Conservation (phyloP, 352 stramenopile genomes). For the Phytophthora pseudosyringae region DNA sequence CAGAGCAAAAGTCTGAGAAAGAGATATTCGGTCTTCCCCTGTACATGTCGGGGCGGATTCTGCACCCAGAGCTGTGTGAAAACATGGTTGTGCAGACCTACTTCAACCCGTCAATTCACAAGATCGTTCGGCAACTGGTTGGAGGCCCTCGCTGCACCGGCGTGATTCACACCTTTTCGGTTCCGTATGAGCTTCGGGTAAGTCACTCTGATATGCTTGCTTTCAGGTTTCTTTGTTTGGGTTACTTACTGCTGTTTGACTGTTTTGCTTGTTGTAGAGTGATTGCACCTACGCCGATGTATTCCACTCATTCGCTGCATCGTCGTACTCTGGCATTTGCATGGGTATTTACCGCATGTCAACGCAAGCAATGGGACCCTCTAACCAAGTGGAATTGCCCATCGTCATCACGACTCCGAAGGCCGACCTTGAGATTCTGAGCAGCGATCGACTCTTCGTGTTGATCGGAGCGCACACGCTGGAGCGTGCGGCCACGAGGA, state of each 20-base stretch:
- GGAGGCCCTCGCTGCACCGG: conserved; percentile 79
- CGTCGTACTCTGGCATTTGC: conserved; percentile 71
- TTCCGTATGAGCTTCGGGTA: conserved; percentile 57
- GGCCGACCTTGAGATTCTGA: conserved; percentile 53
- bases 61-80: conserved; percentile 85
- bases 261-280: conserved; percentile 21
- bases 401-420: conserved; percentile 82
- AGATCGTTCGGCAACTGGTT: conserved; percentile 83
- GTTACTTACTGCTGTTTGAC: conserved; percentile 1
- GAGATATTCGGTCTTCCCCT: conserved; percentile 83
- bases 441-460: conserved; percentile 70
- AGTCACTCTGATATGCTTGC: conserved; percentile 9
- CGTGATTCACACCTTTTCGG: conserved; percentile 64
- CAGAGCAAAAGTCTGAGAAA: conserved; percentile 69
- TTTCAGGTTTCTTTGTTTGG: not conserved
- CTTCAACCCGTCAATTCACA: conserved; percentile 88
- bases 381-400: conserved; percentile 56
- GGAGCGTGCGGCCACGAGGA: conserved; percentile 58
- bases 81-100: conserved; percentile 87
- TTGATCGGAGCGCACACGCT: conserved; percentile 79
- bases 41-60: conserved; percentile 84
- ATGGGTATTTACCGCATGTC: conserved; percentile 79
- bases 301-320: conserved; percentile 65
- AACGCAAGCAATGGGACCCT: conserved; percentile 50
- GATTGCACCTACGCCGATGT: conserved; percentile 64